Evolutionary conservation across 2,329 filamentous ascomycete species (phyloP).

Genomic region (Sporothrix phasma): DNA sequence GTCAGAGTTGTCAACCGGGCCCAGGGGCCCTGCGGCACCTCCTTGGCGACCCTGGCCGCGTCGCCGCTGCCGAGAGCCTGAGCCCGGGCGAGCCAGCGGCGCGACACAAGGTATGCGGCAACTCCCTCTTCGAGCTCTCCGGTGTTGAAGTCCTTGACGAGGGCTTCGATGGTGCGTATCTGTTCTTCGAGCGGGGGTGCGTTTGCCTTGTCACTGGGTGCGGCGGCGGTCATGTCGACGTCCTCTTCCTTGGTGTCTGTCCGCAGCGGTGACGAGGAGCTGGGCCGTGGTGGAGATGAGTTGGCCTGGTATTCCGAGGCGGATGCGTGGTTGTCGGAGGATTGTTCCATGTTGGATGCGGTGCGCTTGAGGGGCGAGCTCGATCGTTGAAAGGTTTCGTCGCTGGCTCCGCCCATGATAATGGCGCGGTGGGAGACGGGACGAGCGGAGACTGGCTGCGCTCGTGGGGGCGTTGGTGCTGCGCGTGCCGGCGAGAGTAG

Average conservation of each 20-base stretch:
- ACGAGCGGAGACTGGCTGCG: slow-evolving; percentile 44
- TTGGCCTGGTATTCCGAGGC: slow-evolving; percentile 30
- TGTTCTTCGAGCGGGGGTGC: slow-evolving; percentile 38
- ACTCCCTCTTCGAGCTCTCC: slow-evolving; percentile 57
- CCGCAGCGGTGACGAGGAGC: slow-evolving; percentile 1
- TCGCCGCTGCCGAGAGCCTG: slow-evolving; percentile 50
- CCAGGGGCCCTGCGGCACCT: slow-evolving; percentile 35
- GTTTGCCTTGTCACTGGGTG: slow-evolving; percentile 18
- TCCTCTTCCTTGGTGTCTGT: slow-evolving; percentile 31
- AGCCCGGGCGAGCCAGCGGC: slow-evolving; percentile 67
- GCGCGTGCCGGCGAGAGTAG: slow-evolving; percentile 10
- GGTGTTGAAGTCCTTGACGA: slow-evolving; percentile 45
- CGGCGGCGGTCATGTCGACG: slow-evolving; percentile 35
- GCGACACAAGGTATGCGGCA: slow-evolving; percentile 67
- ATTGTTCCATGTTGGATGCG: slow-evolving; percentile 49
- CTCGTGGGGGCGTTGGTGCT: slow-evolving; percentile 17
- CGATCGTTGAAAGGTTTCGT: slow-evolving; percentile 45
- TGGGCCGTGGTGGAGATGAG: slow-evolving; percentile 22
- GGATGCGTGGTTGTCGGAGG: not conserved
- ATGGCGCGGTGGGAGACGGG: slow-evolving; percentile 42
- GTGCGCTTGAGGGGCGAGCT: slow-evolving; percentile 56
- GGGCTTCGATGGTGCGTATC: slow-evolving; percentile 58
- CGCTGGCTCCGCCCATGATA: slow-evolving; percentile 52
- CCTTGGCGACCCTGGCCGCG: slow-evolving; percentile 42
- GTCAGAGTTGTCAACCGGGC: slow-evolving; percentile 79